A percentile compares a stretch with the other conserved stretches of the same genome.
phyloP scores from a whole-genome alignment of 2,329 filamentous ascomycete genomes.

The Aspergillus pseudotamarii region DNA sequence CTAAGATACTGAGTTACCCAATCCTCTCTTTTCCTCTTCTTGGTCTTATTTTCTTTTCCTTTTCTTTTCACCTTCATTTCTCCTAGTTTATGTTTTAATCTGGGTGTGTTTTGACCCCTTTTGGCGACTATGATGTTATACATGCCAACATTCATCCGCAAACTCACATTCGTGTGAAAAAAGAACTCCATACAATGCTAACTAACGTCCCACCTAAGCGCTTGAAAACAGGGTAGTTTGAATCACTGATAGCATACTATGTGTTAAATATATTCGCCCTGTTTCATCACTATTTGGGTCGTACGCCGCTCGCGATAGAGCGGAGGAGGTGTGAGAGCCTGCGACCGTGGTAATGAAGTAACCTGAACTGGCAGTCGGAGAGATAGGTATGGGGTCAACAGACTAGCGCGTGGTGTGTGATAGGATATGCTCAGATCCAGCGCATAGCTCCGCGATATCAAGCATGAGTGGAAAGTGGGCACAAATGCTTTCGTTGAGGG shows the following conservation, averaged over 20 bases:
- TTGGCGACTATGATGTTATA: neutral
- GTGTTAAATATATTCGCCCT: neutral
- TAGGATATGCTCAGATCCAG: neutral
- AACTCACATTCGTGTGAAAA: neutral
- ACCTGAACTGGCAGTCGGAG: neutral
- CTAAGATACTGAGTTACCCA: neutral
- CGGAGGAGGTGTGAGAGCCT: neutral
- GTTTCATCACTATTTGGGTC: neutral
- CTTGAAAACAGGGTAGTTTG: no score
- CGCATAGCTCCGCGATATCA: neutral
- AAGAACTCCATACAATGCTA: neutral
- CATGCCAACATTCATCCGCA: neutral
- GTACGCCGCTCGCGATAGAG: neutral
- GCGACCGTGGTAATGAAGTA: neutral
- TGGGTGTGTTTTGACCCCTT: neutral
- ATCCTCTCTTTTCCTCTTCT: neutral
- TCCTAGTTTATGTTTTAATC: neutral
- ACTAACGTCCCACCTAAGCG: fast-evolving
- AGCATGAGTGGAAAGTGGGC: neutral
- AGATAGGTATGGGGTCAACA: neutral
- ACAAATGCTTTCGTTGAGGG: neutral
- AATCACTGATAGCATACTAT: neutral
- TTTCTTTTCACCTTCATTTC: neutral
- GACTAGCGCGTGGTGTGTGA: neutral
- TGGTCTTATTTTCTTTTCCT: neutral